Conservation (phyloP, 2,329 filamentous ascomycete species). For the Ophiocordyceps camponoti-leonardi region DNA sequence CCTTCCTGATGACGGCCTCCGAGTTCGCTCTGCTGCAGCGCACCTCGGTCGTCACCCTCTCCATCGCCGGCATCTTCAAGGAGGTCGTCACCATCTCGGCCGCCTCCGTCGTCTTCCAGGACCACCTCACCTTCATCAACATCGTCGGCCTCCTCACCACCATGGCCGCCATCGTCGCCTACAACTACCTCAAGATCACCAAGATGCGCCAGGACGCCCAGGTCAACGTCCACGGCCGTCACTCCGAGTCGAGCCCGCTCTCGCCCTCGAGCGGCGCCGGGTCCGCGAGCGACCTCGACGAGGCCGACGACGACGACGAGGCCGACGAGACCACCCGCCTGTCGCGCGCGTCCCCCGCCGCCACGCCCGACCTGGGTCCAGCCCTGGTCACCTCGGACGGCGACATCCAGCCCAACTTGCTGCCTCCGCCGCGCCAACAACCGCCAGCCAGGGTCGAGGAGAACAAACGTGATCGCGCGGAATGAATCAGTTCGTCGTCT, state of each 20-base stretch:
- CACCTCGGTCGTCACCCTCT: conserved; percentile 88
- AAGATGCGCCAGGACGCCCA: conserved; percentile 72
- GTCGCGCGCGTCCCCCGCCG: conserved; percentile 13
- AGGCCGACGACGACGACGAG: conserved; percentile 21
- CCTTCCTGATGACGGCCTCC: conserved; percentile 90
- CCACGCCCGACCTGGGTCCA: conserved; percentile 17
- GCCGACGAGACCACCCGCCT: conserved; percentile 28
- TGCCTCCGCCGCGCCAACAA: conserved; percentile 5
- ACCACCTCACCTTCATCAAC: conserved; percentile 75
- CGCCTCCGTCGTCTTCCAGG: conserved; percentile 75
- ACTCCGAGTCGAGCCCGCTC: conserved; percentile 14
- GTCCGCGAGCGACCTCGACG: conserved; percentile 23
- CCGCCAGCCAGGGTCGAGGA: conserved; percentile 1
- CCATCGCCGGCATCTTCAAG: conserved; percentile 96
- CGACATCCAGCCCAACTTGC: conserved; percentile 19
- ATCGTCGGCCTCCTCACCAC: conserved; percentile 76
- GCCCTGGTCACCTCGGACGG: conserved; percentile 22
- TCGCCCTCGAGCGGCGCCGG: conserved; percentile 19
- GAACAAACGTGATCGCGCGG: background rate
- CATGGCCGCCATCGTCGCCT: conserved; percentile 67
- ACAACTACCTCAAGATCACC: conserved; percentile 87
- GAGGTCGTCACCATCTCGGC: conserved; percentile 92
- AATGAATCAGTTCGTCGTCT: too few species aligned
- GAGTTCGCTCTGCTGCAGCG: conserved; percentile 92
- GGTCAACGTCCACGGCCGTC: conserved; percentile 26